These are phyloP conservation scores for Thalassiosira hispida DNA, from an alignment of 352 stramenopile species.

Conservation along the genomic window DNA sequence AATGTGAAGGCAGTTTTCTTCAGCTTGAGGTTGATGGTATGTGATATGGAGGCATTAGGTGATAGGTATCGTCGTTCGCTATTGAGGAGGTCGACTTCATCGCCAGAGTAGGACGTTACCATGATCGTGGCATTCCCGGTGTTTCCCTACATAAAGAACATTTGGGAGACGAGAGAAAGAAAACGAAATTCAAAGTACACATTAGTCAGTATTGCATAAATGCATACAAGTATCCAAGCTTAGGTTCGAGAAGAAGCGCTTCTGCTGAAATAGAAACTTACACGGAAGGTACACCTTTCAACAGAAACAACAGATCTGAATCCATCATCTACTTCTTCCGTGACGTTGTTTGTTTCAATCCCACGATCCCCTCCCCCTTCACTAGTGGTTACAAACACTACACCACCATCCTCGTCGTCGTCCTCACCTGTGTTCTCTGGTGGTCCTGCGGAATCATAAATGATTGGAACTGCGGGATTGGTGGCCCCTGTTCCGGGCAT, in stretches of 20 bases:
- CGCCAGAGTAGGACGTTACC: slow-evolving; percentile 14
- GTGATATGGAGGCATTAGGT: neutral
- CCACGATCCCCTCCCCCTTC: no score
- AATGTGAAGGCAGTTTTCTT: slow-evolving; percentile 20
- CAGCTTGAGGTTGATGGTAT: slow-evolving; percentile 34
- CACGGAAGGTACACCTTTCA: slow-evolving; percentile 16
- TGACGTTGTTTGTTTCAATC: no score
- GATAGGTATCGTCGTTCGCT: neutral
- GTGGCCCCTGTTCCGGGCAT: no score
- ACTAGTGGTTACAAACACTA: no score
- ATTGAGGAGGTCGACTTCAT: neutral
- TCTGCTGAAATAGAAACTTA: slow-evolving; percentile 9
- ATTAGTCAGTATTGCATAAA: neutral
- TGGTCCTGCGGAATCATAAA: no score
- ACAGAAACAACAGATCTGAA: slow-evolving; percentile 13
- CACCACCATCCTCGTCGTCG: no score
- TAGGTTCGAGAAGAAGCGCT: no score
- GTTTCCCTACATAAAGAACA: slow-evolving; percentile 8
- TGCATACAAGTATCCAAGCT: neutral
- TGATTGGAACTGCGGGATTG: no score
- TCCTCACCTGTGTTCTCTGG: no score
- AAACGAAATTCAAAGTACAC: neutral
- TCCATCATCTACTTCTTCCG: neutral
- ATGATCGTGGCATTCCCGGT: slow-evolving; percentile 28
- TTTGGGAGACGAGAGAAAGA: neutral